Evolutionary conservation across 2,329 filamentous ascomycete genomes (phyloP).

Genomic region (Diplodia seriata): DNA sequence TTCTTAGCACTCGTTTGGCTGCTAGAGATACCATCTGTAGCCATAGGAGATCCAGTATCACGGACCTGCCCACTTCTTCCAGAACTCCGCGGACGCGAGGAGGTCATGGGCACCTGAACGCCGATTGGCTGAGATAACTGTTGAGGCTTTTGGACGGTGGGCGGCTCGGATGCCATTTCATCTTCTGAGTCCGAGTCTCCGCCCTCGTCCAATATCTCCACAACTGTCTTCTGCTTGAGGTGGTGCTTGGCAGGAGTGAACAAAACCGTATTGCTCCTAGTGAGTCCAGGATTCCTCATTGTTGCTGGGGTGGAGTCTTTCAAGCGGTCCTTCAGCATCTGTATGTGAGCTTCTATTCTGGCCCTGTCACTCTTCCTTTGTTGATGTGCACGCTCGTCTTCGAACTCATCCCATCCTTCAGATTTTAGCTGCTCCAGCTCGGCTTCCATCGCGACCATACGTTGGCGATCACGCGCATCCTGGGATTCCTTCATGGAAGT

Average conservation of each 20-base stretch:
- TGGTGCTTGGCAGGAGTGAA: conserved; percentile 40
- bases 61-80: not conserved
- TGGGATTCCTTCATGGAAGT: conserved; percentile 55
- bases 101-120: conserved; percentile 48
- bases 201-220: conserved; percentile 37
- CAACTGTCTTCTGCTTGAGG: conserved; percentile 33
- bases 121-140: conserved; percentile 31
- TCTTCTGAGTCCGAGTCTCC: conserved; percentile 40
- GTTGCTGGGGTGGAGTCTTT: conserved; percentile 37
- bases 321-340: not conserved
- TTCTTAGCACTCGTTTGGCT: conserved; percentile 1
- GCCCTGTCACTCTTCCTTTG: conserved; percentile 38
- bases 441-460: conserved; percentile 32
- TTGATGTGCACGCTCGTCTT: conserved; percentile 39
- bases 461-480: conserved; percentile 44
- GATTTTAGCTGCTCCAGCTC: conserved; percentile 21
- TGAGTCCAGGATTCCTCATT: conserved; percentile 23
- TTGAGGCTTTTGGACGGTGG: conserved; percentile 34
- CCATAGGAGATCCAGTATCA: not conserved
- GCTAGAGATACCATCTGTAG: not conserved
- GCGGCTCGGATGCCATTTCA: conserved; percentile 39
- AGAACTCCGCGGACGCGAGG: conserved; percentile 43
- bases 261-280: conserved; percentile 35
- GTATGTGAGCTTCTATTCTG: conserved; percentile 31
- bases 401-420: conserved; percentile 33